Percentiles rank a stretch among this genome's conserved stretches.
Conservation (phyloP, 345 rosid genomes). For the Trapa incisa region DNA sequence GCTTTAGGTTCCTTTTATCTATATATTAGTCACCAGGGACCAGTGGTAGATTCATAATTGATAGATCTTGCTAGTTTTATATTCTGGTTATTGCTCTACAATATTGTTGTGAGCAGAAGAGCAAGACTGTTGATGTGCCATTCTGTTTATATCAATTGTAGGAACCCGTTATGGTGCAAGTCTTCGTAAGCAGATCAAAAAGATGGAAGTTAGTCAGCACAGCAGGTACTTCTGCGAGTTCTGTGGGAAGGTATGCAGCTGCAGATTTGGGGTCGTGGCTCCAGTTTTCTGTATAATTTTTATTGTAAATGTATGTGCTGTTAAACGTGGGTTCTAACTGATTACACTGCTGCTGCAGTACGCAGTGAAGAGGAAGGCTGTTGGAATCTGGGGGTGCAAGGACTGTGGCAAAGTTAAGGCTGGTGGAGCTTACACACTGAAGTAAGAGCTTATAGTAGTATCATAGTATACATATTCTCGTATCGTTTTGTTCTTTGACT, state of each 20-base stretch:
- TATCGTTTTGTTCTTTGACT: neutral
- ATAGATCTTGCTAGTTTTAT: neutral
- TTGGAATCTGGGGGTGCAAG: conserved; percentile 96
- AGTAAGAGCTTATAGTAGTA: conserved; percentile 21
- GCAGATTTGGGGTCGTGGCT: too few species aligned
- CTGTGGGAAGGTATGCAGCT: conserved; percentile 56
- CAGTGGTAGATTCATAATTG: neutral
- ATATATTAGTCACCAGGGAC: neutral
- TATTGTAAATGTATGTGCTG: too few species aligned
- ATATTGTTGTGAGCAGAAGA: neutral
- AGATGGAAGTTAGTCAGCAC: conserved; percentile 84
- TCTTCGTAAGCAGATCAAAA: conserved; percentile 79
- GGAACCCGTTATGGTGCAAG: conserved; percentile 92
- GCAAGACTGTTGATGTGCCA: too few species aligned
- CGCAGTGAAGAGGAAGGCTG: conserved; percentile 91
- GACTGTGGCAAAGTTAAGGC: conserved; percentile 95
- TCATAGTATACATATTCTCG: neutral
- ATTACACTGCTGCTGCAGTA: conserved; percentile 24
- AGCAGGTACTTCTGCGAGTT: conserved; percentile 82
- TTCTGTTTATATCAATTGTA: conserved; percentile 1
- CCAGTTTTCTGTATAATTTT: too few species aligned
- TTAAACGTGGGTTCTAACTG: neutral
- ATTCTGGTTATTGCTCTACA: neutral
- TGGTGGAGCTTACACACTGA: conserved; percentile 91
- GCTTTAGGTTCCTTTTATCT: neutral